Percentiles rank a stretch among this genome's conserved stretches.
Evolutionary conservation across 73 alveolate genomes (phyloP).

Genomic region (Blepharisma stoltei): DNA sequence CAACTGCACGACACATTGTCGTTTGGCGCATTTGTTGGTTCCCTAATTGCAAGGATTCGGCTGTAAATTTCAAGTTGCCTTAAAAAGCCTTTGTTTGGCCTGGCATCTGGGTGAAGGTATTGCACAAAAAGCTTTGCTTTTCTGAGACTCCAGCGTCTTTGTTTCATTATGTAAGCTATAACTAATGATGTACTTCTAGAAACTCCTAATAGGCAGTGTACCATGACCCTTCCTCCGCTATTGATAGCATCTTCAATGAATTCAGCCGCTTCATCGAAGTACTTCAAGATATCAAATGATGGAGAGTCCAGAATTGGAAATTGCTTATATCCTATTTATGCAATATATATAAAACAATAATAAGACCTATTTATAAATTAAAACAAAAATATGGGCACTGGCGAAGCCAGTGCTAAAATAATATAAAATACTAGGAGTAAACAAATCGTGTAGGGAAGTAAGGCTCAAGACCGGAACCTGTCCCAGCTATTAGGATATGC

Average conservation of each 20-base stretch:
- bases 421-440: too few relatives aligned
- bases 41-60: too few relatives aligned
- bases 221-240: constrained; percentile 14
- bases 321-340: too few relatives aligned
- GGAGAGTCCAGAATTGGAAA: neutral
- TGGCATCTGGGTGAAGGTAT: neutral
- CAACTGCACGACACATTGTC: too few relatives aligned
- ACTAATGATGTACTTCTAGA: constrained; percentile 18
- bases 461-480: too few relatives aligned
- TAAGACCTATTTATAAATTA: too few relatives aligned
- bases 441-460: too few relatives aligned
- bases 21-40: too few relatives aligned
- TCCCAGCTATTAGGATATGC: too few relatives aligned
- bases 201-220: constrained; percentile 26
- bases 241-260: constrained; percentile 26
- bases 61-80: neutral
- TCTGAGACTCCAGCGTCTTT: neutral
- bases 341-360: too few relatives aligned
- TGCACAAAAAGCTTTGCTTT: neutral
- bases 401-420: too few relatives aligned
- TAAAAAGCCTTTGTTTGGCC: neutral
- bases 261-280: constrained; percentile 6
- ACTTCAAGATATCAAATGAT: neutral
- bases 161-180: neutral
- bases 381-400: too few relatives aligned